phyloP scores from a whole-genome alignment of 1,284 basidiomycete genomes.

The Sutorius eximius region DNA sequence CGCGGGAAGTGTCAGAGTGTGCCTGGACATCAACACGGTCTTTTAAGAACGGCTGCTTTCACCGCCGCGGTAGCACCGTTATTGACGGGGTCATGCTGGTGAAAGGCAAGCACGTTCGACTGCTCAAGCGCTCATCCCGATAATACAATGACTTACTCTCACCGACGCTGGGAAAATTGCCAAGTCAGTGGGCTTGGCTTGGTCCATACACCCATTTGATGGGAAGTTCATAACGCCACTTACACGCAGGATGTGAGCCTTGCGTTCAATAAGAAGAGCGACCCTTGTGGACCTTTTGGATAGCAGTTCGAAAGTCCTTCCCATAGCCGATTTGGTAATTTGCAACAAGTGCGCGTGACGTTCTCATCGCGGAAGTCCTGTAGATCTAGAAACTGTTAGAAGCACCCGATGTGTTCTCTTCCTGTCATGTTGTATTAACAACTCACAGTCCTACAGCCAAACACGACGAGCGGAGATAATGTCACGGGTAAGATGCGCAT shows the following conservation, averaged over 20 bases:
- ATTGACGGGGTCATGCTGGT: conserved; percentile 65
- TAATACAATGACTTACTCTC: conserved; percentile 61
- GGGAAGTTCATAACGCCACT: conserved; percentile 60
- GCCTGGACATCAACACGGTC: conserved; percentile 67
- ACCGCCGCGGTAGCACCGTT: conserved; percentile 68
- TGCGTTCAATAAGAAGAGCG: neutral
- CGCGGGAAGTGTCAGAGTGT: conserved; percentile 60
- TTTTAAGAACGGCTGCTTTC: conserved; percentile 56
- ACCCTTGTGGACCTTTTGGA: conserved; percentile 54
- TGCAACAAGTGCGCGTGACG: neutral
- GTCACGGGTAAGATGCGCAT: neutral
- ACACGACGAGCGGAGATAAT: conserved; percentile 49
- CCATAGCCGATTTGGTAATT: conserved; percentile 7
- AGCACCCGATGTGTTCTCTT: conserved; percentile 1
- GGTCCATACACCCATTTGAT: conserved; percentile 50
- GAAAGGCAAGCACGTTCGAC: conserved; percentile 53
- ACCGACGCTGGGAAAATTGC: conserved; percentile 46
- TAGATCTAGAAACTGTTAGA: conserved; percentile 42
- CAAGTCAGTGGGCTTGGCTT: neutral
- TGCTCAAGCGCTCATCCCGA: conserved; percentile 55
- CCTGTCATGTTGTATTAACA: conserved; percentile 4
- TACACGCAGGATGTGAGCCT: conserved; percentile 15
- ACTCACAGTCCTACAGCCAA: conserved; percentile 65
- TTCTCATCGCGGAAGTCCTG: neutral
- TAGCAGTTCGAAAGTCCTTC: conserved; percentile 61